Evolutionary conservation across 23 red algal species (phyloP).

Genomic region (Gracilaria domingensis): DNA sequence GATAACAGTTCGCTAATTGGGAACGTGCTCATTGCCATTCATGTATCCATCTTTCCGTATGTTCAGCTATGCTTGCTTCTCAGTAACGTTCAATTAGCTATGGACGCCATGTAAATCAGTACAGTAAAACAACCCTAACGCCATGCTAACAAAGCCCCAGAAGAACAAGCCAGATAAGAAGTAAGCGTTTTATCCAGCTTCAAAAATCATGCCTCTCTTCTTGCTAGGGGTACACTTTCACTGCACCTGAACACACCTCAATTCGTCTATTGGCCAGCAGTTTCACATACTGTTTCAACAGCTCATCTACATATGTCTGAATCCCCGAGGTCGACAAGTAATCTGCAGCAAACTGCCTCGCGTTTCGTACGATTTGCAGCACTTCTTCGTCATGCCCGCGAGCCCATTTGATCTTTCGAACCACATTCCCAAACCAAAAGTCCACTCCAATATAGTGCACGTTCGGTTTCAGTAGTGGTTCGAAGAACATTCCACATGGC

Average conservation of each 20-base stretch:
- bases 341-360: constrained; percentile 48
- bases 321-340: constrained; percentile 49
- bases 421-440: constrained; percentile 50
- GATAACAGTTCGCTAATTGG: neutral
- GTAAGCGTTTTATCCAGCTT: neutral
- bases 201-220: neutral
- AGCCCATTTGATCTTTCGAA: constrained; percentile 39
- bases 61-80: neutral
- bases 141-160: neutral
- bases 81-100: neutral
- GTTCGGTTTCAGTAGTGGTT: constrained; percentile 55
- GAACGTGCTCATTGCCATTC: neutral
- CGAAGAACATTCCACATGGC: constrained; percentile 78
- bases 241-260: neutral
- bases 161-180: neutral
- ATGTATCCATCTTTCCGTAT: neutral
- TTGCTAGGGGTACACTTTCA: constrained; percentile 42
- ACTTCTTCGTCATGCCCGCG: constrained; percentile 42
- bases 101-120: neutral
- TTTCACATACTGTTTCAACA: constrained; percentile 44
- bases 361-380: constrained; percentile 38
- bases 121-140: neutral
- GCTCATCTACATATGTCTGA: constrained; percentile 62
- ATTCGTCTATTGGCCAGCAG: constrained; percentile 39
- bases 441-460: constrained; percentile 61